Conservation (phyloP, 495 filamentous ascomycete genomes). For the Aspergillus asperescens region DNA sequence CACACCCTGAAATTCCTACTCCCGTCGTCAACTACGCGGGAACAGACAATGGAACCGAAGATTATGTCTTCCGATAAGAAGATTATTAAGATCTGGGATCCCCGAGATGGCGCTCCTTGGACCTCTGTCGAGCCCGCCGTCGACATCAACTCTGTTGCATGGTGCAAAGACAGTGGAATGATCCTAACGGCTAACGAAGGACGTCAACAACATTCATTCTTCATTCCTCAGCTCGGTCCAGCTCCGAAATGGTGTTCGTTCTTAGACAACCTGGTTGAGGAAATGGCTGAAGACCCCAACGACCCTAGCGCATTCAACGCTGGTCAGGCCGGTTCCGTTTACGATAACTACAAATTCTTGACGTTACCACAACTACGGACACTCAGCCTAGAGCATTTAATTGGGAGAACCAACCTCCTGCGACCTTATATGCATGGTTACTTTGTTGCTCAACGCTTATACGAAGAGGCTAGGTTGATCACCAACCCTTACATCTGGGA, state of each 20-base stretch:
- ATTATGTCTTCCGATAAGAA: constrained; percentile 87
- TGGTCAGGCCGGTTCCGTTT: constrained; percentile 61
- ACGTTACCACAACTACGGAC: constrained; percentile 74
- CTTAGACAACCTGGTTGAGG: constrained; percentile 94
- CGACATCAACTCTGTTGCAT: constrained; percentile 87
- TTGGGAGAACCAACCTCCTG: constrained; percentile 79
- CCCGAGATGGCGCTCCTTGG: constrained; percentile 75
- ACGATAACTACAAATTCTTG: constrained; percentile 98
- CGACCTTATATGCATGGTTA: constrained; percentile 98
- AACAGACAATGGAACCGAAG: constrained; percentile 66
- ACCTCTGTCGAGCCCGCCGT: constrained; percentile 92
- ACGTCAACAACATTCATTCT: constrained; percentile 85
- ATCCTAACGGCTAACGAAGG: constrained; percentile 94
- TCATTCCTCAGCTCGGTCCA: constrained; percentile 88
- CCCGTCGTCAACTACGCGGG: constrained; percentile 58
- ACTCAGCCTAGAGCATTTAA: constrained; percentile 77
- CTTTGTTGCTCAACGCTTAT: constrained; percentile 87
- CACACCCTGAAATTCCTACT: constrained; percentile 84
- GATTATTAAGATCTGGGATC: constrained; percentile 96
- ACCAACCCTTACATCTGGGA: constrained; percentile 89
- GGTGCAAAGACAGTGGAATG: constrained; percentile 85
- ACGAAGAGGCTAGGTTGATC: constrained; percentile 90
- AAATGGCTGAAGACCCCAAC: constrained; percentile 82
- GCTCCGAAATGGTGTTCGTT: constrained; percentile 95
- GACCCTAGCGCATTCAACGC: constrained; percentile 60